Percentiles rank a stretch among this genome's conserved stretches.
phyloP scores from a whole-genome alignment of 495 filamentous ascomycete genomes.

The Hypoxylon fragiforme region DNA sequence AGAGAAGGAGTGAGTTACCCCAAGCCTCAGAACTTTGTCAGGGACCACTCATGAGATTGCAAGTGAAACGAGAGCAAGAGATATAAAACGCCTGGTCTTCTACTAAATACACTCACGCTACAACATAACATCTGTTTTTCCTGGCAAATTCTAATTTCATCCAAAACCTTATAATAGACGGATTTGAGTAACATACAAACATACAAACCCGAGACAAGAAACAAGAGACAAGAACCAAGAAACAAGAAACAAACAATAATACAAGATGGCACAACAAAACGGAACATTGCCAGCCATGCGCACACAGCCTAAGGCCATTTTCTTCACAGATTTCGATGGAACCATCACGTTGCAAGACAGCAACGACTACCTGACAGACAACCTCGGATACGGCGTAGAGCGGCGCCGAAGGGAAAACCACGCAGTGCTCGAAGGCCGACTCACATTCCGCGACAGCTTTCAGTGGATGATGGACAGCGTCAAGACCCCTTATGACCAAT shows the following conservation, averaged over 20 bases:
- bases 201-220: too few species aligned
- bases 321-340: conserved; percentile 98
- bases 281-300: conserved; percentile 56
- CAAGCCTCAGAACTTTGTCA: too few species aligned
- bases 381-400: conserved; percentile 75
- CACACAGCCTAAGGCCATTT: conserved; percentile 80
- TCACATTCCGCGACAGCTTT: conserved; percentile 83
- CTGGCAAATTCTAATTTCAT: too few species aligned
- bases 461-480: conserved; percentile 84
- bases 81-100: not conserved
- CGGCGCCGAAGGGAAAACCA: conserved; percentile 68
- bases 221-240: not conserved
- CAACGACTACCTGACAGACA: conserved; percentile 96
- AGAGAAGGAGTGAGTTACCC: too few species aligned
- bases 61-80: not conserved
- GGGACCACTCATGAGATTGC: too few species aligned
- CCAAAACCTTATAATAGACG: too few species aligned
- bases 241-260: not conserved
- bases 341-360: conserved; percentile 90
- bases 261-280: conserved; percentile 20
- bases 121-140: too few species aligned
- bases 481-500: conserved; percentile 75
- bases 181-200: too few species aligned
- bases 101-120: too few species aligned
- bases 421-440: conserved; percentile 67